phyloP scores from a whole-genome alignment of 2,329 filamentous ascomycete genomes.

The Cytospora chrysosperma region DNA sequence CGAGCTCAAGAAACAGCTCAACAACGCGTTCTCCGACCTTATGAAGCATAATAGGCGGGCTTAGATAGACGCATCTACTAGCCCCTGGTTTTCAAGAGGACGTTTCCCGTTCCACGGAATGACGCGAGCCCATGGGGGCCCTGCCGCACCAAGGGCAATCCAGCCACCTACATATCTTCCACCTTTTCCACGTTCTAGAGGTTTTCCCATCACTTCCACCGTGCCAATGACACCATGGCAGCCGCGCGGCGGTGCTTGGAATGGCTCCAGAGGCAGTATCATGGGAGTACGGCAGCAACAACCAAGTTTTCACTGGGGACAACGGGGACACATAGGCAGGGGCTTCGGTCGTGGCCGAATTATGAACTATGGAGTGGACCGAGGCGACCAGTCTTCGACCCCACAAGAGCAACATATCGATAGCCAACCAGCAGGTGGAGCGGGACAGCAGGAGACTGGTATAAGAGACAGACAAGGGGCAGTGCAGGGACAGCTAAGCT shows the following conservation, averaged over 20 bases:
- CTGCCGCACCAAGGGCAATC: not conserved
- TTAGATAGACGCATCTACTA: conserved; percentile 4
- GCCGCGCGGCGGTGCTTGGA: not conserved
- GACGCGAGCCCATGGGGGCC: not conserved
- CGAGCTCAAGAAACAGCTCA: conserved; percentile 72
- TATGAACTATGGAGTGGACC: not conserved
- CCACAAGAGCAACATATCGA: not conserved
- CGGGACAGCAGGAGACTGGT: not conserved
- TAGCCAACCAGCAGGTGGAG: not conserved
- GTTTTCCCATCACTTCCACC: not conserved
- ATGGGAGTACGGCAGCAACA: not conserved
- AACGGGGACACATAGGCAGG: not conserved
- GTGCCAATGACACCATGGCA: not conserved
- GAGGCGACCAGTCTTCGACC: not conserved
- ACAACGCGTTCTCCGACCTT: conserved; percentile 58
- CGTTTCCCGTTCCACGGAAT: not conserved
- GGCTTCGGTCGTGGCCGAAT: not conserved
- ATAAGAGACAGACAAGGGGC: not conserved
- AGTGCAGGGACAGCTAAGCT: not conserved
- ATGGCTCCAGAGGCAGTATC: no score
- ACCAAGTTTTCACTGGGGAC: not conserved
- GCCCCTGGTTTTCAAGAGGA: not conserved
- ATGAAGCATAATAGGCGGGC: conserved; percentile 41
- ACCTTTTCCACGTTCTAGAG: no score
- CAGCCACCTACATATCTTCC: no score